A percentile compares a stretch with the other conserved stretches of the same genome.
These are phyloP conservation scores for Arthrocladium fulminans DNA, from an alignment of 2,329 filamentous ascomycete genomes.

Conservation along the genomic window DNA sequence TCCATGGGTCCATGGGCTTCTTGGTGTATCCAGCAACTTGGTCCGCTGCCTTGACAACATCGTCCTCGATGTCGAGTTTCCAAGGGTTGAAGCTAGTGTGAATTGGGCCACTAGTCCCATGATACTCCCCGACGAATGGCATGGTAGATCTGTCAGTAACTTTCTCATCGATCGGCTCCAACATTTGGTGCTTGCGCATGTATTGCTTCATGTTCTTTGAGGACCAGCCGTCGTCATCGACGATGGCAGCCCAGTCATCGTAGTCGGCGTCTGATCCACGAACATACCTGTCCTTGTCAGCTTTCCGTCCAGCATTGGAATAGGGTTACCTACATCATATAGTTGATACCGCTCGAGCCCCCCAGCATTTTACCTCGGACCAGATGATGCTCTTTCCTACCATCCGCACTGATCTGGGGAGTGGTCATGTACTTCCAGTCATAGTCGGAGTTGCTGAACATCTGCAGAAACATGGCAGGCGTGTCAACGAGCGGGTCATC, in stretches of 20 bases:
- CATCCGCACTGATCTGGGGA: conserved; percentile 23
- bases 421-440: conserved; percentile 29
- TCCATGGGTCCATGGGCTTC: conserved; percentile 19
- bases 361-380: conserved; percentile 27
- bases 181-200: conserved; percentile 34
- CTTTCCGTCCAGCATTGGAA: not conserved
- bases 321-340: conserved; percentile 19
- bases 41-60: conserved; percentile 18
- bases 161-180: conserved; percentile 23
- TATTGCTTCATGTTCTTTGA: conserved; percentile 24
- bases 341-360: conserved; percentile 28
- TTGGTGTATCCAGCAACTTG: conserved; percentile 15
- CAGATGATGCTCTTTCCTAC: conserved; percentile 22
- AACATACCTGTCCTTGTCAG: conserved; percentile 10
- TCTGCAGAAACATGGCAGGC: conserved; percentile 20
- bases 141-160: conserved; percentile 17
- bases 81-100: conserved; percentile 25
- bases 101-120: conserved; percentile 30
- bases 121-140: conserved; percentile 16
- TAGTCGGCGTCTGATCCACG: conserved; percentile 25
- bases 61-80: conserved; percentile 17
- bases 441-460: conserved; percentile 27
- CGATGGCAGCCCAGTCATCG: conserved; percentile 27
- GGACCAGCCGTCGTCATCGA: conserved; percentile 26
- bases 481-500: conserved; percentile 24